phyloP scores from a whole-genome alignment of 768 basidiomycete genomes.

The Nidula microcarpa region DNA sequence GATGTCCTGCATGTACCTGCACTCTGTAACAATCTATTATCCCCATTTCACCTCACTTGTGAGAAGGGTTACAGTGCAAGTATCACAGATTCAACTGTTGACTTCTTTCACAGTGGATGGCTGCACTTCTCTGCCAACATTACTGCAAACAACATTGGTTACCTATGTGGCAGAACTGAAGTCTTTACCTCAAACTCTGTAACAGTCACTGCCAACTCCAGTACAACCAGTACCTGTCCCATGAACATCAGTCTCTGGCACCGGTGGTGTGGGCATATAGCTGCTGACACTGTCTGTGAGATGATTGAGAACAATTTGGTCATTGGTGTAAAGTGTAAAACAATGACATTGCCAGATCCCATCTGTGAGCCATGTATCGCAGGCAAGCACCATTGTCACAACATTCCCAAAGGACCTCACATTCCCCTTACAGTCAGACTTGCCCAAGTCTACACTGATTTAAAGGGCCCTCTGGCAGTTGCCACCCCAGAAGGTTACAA shows the following conservation, averaged over 20 bases:
- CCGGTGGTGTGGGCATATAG: not conserved
- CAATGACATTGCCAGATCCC: not conserved
- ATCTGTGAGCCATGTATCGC: not conserved
- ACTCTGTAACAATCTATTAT: not conserved
- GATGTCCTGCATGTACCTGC: not conserved
- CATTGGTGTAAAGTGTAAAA: not conserved
- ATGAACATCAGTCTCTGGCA: not conserved
- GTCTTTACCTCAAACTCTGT: not conserved
- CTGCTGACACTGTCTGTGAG: not conserved
- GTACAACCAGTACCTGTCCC: not conserved
- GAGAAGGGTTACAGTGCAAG: not conserved
- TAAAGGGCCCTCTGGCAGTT: conserved; percentile 18
- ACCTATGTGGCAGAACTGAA: not conserved
- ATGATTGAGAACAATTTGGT: not conserved
- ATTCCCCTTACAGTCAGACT: not conserved
- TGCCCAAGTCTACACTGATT: not conserved
- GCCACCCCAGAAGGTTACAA: conserved; percentile 11
- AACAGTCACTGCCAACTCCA: not conserved
- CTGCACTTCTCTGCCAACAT: not conserved
- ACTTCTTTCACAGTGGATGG: not conserved
- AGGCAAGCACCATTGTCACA: not conserved
- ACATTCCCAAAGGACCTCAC: not conserved
- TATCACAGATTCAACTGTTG: not conserved
- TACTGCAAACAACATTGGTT: not conserved
- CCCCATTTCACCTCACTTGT: not conserved